phyloP scores from a whole-genome alignment of 805 yeast species.

The Candida succiphila region DNA sequence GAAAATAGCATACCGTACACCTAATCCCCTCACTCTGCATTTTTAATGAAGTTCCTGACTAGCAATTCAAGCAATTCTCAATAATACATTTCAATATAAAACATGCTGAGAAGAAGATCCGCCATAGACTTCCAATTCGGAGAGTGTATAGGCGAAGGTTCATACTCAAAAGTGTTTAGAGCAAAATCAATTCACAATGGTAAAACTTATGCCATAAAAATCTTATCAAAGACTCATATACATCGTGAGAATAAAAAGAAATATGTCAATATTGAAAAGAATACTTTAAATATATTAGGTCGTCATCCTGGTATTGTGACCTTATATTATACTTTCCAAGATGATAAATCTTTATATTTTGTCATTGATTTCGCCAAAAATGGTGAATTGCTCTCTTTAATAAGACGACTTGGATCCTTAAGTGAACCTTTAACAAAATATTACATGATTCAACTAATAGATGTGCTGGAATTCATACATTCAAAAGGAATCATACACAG shows the following conservation, averaged over 20 bases:
- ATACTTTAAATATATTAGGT: slow-evolving; percentile 78
- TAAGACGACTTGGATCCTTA: slow-evolving; percentile 68
- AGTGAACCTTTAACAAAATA: slow-evolving; percentile 69
- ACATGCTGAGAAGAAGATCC: slow-evolving; percentile 33
- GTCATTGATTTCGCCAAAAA: slow-evolving; percentile 91
- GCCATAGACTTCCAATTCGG: slow-evolving; percentile 88
- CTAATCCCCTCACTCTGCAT: too few relatives aligned
- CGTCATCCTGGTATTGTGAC: slow-evolving; percentile 93
- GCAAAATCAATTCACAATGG: slow-evolving; percentile 71
- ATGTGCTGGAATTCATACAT: slow-evolving; percentile 84
- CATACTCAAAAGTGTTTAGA: slow-evolving; percentile 87
- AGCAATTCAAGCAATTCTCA: too few relatives aligned
- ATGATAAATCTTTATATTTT: slow-evolving; percentile 75
- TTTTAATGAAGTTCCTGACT: too few relatives aligned
- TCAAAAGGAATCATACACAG: slow-evolving; percentile 71
- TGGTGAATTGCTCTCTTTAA: slow-evolving; percentile 81
- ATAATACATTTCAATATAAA: too few relatives aligned
- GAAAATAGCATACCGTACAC: too few relatives aligned
- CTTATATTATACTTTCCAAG: slow-evolving; percentile 90
- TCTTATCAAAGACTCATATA: slow-evolving; percentile 84
- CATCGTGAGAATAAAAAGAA: slow-evolving; percentile 91
- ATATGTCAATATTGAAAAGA: slow-evolving; percentile 92
- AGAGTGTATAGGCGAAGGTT: slow-evolving; percentile 86
- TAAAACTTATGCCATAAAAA: slow-evolving; percentile 81
- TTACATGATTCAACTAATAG: slow-evolving; percentile 81